These are phyloP conservation scores for Penicillium cataractarum DNA, from an alignment of 495 filamentous ascomycete genomes.

Conservation along the genomic window DNA sequence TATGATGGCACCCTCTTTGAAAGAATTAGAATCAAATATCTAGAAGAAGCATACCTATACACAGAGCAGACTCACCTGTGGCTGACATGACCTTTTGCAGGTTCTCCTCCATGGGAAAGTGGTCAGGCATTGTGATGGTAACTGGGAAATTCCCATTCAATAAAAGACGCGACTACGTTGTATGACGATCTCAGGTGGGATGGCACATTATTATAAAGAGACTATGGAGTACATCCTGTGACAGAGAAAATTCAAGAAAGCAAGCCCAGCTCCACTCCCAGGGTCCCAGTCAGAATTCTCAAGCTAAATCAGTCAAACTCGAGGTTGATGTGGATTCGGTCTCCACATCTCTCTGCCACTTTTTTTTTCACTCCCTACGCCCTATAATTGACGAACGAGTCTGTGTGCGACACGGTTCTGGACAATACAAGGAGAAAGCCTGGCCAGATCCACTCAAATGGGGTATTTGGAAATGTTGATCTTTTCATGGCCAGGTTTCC, in stretches of 20 bases:
- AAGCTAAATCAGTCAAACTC: constrained; percentile 20
- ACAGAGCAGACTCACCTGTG: constrained; percentile 20
- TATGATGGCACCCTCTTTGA: constrained; percentile 20
- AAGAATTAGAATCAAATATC: not conserved
- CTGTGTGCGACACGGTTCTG: constrained; percentile 10
- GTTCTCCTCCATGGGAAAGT: constrained; percentile 26
- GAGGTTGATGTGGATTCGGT: constrained; percentile 16
- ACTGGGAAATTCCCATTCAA: constrained; percentile 9
- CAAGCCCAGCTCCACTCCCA: constrained; percentile 11
- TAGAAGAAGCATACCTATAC: not conserved
- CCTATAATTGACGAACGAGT: constrained; percentile 16
- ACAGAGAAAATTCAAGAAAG: constrained; percentile 15
- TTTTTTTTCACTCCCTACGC: constrained; percentile 19
- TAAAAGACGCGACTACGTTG: not conserved
- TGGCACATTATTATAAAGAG: constrained; percentile 13
- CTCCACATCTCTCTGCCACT: constrained; percentile 20
- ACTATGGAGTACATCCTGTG: not conserved
- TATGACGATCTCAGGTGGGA: constrained; percentile 13
- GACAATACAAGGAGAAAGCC: constrained; percentile 14
- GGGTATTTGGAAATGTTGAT: constrained; percentile 27
- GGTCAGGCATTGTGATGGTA: constrained; percentile 25
- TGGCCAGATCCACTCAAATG: constrained; percentile 17
- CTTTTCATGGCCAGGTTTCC: constrained; percentile 5
- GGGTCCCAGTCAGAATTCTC: constrained; percentile 14
- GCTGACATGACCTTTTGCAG: constrained; percentile 30